Base-by-base conservation (phyloP, 192 early-diverging fungal genomes). In the Backusella luteola region DNA sequence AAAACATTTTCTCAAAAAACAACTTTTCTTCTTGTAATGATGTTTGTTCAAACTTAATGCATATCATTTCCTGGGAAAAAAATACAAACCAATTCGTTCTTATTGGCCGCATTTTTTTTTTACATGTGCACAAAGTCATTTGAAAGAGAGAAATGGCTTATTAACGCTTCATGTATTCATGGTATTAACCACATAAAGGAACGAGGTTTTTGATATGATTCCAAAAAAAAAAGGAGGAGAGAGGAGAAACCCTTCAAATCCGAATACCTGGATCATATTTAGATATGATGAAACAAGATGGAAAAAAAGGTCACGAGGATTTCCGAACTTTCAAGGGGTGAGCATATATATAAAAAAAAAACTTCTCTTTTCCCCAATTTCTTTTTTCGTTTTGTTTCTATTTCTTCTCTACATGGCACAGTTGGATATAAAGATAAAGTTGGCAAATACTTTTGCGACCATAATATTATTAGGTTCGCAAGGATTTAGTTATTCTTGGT, bases 401-500 rank as follows among this genome's bases (percentile, higher is more conserved):
- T 36, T 35, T 38, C 39, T 5, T 39, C 8, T 21, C n/a, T 17
- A 11, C 4, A 69, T 69, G 68, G 68, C 68, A 26, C 34, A 69
- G 2, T 41, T 69, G 9, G 68, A 69, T 69, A 69, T 69, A 36
- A 69, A 69, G 68, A 69, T 69, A 35, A 69, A 69, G n/a, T 2
- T 69, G 3, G 34, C 68, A 69, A 69, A 69, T 69, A 69, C 68
- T 21, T 21, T 69, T 39, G 68, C 68, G 23, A 69, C 68, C 4
- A 8, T 69, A 5, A 26, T 69, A 9, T n/a, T 69, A 19, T 23
- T 69, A 21, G 8, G 34, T 26, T 39, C 68, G 39, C 68, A 69
- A 69, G 68, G 68, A 41, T 69, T 69, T 36, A 69, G 34, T 38
- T 69, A 69, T 69, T 69, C 68, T 36, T 39, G 68, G 35, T 69